Evolutionary conservation across 768 basidiomycete species (phyloP).

Genomic region (Gymnopilus junonius): DNA sequence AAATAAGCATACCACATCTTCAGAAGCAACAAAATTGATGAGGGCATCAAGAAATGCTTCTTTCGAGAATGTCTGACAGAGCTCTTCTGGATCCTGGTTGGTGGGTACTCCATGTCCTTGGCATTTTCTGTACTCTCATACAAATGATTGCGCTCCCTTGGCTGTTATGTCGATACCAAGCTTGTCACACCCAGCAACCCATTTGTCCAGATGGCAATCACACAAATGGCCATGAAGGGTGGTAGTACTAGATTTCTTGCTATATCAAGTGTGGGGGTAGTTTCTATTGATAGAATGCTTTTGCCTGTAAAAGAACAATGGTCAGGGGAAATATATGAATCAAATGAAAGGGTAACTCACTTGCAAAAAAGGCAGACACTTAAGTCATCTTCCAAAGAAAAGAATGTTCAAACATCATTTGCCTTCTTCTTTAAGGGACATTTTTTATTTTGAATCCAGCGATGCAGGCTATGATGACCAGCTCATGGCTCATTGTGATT

Average conservation of each 20-base stretch:
- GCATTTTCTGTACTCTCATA: not conserved
- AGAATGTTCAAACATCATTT: not conserved
- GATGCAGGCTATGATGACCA: too few species aligned
- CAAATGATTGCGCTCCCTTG: not conserved
- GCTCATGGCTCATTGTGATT: too few species aligned
- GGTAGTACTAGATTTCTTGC: not conserved
- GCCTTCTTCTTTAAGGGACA: not conserved
- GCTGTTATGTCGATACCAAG: conserved; percentile 5
- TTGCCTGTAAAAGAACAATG: too few species aligned
- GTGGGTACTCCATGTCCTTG: not conserved
- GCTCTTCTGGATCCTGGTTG: not conserved
- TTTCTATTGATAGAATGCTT: not conserved
- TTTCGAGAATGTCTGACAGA: not conserved
- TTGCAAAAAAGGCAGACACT: conserved; percentile 6
- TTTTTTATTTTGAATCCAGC: too few species aligned
- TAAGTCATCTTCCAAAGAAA: too few species aligned
- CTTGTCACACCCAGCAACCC: conserved; percentile 1
- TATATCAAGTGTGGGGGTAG: not conserved
- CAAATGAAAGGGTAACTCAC: too few species aligned
- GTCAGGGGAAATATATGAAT: too few species aligned
- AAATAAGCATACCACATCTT: not conserved
- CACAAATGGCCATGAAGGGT: not conserved
- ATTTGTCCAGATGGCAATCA: not conserved
- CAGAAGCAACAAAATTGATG: not conserved
- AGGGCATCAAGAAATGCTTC: conserved; percentile 1